Base-by-base conservation (phyloP, 1,139 yeast species). In the Hansenula sp. region DNA sequence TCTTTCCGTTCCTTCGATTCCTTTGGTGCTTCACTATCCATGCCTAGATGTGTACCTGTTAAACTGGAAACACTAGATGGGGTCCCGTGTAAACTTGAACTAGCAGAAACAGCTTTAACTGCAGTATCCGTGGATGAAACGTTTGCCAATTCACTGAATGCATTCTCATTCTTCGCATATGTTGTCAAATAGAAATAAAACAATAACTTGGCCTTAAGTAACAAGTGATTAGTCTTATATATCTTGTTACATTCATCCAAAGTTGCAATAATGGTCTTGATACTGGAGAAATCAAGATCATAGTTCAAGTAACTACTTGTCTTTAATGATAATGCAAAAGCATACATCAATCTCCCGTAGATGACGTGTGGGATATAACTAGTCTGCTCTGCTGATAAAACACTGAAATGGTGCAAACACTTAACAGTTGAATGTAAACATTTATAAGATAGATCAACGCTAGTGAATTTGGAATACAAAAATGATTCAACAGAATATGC, bases 401-500 rank as follows among this genome's bases (percentile, higher is more conserved):
- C 60, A 31, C 67, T 65, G 53, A 77, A 81, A 47, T 76, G 74
- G 38, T 71, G 70, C 39, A 83, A 60, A 2, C 85, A 72, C 28
- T 68, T 66, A 30, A 76, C 60, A 59, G 89, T 81, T 3, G 84
- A 72, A 18, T 68, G 66, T 4, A 84, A 71, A 51, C 88, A 81
- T 44, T 70, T 72, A 6, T 42, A 34, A 60, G 62, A 44, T 61
- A 67, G 47, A 70, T 74, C 43, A 76, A 58, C 33, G 68, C 71
- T 5, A 79, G 80, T 58, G 83, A 94, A 60, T 6, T 85, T 82
- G 55, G 89, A 94, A 57, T 84, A 85, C 17, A 88, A 65, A 57
- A 80, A 84, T 0, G 93, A 91, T 53, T 84, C 88, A 13, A 85
- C 81, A 0, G 93, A 76, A 52, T 76, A 77, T 52, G 71, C 76